These are phyloP conservation scores for Pseudogymnoascus sp. DNA, from an alignment of 2,329 filamentous ascomycete genomes.

Conservation along the genomic window DNA sequence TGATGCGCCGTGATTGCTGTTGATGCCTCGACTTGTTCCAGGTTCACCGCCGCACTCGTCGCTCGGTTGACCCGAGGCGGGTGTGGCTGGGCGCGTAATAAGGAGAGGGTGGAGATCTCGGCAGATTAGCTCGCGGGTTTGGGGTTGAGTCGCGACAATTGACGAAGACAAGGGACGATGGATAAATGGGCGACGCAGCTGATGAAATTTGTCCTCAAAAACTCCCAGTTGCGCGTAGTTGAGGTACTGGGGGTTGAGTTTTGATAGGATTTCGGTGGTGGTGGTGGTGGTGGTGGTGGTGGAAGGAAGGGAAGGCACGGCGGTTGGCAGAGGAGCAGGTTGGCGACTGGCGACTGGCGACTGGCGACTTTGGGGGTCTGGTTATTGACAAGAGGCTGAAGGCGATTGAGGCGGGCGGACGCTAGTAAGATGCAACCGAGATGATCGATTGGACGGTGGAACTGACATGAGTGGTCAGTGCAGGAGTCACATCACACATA, in stretches of 20 bases:
- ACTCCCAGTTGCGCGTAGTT: neutral
- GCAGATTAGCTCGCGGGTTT: slow-evolving; percentile 3
- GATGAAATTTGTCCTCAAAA: neutral
- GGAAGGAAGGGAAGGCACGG: neutral
- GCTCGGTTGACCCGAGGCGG: slow-evolving; percentile 3
- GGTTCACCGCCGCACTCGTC: slow-evolving; percentile 5
- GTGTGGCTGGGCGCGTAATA: slow-evolving; percentile 10
- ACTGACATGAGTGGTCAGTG: slow-evolving; percentile 7
- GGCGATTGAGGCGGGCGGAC: slow-evolving; percentile 7
- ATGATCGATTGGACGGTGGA: slow-evolving; percentile 10
- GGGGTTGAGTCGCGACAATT: neutral
- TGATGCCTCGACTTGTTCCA: slow-evolving; percentile 6
- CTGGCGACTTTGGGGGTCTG: neutral
- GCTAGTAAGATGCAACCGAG: slow-evolving; percentile 9
- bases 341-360: neutral
- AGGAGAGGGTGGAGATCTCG: slow-evolving; percentile 6
- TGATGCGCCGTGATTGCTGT: slow-evolving; percentile 11
- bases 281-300: neutral
- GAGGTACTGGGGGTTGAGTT: neutral
- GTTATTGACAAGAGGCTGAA: slow-evolving; percentile 9
- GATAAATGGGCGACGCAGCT: neutral
- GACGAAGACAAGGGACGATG: neutral
- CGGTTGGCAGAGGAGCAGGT: neutral
- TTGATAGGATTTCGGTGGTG: neutral
- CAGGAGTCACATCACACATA: slow-evolving; percentile 9